phyloP scores from a whole-genome alignment of 148 eudicot species.

The Nepenthes gracilis region DNA sequence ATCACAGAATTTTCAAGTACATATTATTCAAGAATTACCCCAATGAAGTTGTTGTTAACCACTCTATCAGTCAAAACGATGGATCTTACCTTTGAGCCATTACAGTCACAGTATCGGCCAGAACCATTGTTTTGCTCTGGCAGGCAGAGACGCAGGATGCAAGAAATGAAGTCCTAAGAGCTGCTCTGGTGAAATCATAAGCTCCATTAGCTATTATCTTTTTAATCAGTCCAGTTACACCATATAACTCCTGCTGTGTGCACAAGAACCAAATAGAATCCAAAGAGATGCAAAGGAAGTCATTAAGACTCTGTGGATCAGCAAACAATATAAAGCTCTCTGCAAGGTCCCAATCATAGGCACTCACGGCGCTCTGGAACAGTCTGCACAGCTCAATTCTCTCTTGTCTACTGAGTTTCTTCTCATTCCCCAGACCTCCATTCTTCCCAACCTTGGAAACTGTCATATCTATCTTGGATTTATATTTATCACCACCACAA shows the following conservation, averaged over 20 bases:
- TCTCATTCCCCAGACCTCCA: conserved; percentile 31
- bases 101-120: conserved; percentile 85
- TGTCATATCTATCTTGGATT: conserved; percentile 25
- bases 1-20: not conserved
- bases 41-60: not conserved
- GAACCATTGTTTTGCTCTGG: conserved; percentile 87
- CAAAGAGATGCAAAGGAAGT: conserved; percentile 83
- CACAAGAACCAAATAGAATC: conserved; percentile 93
- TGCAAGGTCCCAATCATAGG: conserved; percentile 74
- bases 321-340: conserved; percentile 67
- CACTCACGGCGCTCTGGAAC: conserved; percentile 72
- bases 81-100: conserved; percentile 76
- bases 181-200: conserved; percentile 91
- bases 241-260: conserved; percentile 59
- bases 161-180: conserved; percentile 91
- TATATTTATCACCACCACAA: conserved; percentile 36
- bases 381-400: conserved; percentile 63
- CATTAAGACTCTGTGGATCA: conserved; percentile 74
- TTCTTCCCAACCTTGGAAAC: conserved; percentile 11
- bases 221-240: conserved; percentile 60
- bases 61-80: not conserved
- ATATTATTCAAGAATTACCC: not conserved
- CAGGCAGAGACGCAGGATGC: conserved; percentile 99
- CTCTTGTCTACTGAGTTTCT: conserved; percentile 79
- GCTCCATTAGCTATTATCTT: conserved; percentile 73